These are phyloP conservation scores for Clavispora santaluciae DNA, from an alignment of 805 yeast species.

Conservation along the genomic window DNA sequence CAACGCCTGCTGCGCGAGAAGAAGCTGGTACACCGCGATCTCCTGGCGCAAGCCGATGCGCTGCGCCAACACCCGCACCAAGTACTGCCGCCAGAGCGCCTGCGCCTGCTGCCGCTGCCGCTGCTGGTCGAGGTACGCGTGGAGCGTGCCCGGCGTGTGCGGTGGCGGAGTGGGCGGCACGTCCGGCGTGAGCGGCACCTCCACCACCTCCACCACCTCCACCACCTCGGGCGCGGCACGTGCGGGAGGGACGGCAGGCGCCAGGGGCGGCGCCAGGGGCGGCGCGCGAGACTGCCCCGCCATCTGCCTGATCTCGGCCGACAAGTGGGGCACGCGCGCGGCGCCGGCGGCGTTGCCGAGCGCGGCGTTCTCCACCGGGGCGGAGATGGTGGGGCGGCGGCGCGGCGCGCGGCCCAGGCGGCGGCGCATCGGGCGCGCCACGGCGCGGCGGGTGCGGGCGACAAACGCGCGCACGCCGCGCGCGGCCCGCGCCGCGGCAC, in stretches of 20 bases:
- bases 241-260: not conserved
- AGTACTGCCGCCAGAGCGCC: conserved; percentile 31
- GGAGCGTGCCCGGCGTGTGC: conserved; percentile 8
- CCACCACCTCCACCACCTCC: too few species aligned
- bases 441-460: not conserved
- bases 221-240: too few species aligned
- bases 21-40: conserved; percentile 28
- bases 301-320: conserved; percentile 10
- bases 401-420: conserved; percentile 1
- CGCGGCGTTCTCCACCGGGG: conserved; percentile 29
- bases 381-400: conserved; percentile 18
- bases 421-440: not conserved
- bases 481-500: conserved; percentile 10
- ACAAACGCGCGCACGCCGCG: conserved; percentile 5
- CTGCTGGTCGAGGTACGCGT: conserved; percentile 11
- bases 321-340: conserved; percentile 12
- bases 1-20: conserved; percentile 11
- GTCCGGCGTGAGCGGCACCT: not conserved
- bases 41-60: conserved; percentile 39
- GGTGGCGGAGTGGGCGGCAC: conserved; percentile 4
- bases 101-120: conserved; percentile 5
- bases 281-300: conserved; percentile 12
- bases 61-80: conserved; percentile 30
- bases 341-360: conserved; percentile 28
- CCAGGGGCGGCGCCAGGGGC: conserved; percentile 13